Base-by-base conservation (phyloP, 495 filamentous ascomycete genomes). In the Friedmanniomyces endolithicus region DNA sequence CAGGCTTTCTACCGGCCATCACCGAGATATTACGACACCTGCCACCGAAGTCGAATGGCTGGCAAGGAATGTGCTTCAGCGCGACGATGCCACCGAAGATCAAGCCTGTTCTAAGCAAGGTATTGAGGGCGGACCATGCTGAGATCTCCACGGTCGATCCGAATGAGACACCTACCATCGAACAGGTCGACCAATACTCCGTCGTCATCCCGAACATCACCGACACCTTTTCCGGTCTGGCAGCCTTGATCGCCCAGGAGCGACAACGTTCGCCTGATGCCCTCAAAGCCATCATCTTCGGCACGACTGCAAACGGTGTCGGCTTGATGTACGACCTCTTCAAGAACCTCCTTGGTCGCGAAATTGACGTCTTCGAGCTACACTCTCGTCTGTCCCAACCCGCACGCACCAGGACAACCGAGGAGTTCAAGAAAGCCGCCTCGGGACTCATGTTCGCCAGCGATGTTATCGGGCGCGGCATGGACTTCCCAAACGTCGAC, bases 41-140 rank as follows among this genome's bases (percentile, higher is more conserved):
- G n/a, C 92, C 92, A 79, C 9, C 78, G 82, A 53, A 81, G 89
- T 23, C 92, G 95, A 65, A 95, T 87, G 0, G 78, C 50, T 81
- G 90, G 27, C 92, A 98, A 65, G 95, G 89, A 0, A 79, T 98
- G 24, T 77, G 97, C 59, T 95, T 88, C 70, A 96, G 90, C 6
- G 92, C 92, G n/a, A 98, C 92, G 11, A 79, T 98, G 25, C 87
- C 90, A 70, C 71, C 48, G 83, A 90, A 63, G 88, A 97, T 43
- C 79, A 94, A 69, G 60, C 72, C 27, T 77, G 77, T 97, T 58
- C 90, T 92, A 33, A 74, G 79, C 50, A 67, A 62, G 19, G 83
- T 78, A 6, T 73, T 88, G 70, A 85, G 84, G 66, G 76, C 74
- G 0, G 77, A 82, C 54, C 94, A 88, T 66, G 77, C 88, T 60